Percentiles rank a stretch among this genome's conserved stretches.
Evolutionary conservation across 2,329 filamentous ascomycete genomes (phyloP).

Genomic region (Xylariaceae sp.): DNA sequence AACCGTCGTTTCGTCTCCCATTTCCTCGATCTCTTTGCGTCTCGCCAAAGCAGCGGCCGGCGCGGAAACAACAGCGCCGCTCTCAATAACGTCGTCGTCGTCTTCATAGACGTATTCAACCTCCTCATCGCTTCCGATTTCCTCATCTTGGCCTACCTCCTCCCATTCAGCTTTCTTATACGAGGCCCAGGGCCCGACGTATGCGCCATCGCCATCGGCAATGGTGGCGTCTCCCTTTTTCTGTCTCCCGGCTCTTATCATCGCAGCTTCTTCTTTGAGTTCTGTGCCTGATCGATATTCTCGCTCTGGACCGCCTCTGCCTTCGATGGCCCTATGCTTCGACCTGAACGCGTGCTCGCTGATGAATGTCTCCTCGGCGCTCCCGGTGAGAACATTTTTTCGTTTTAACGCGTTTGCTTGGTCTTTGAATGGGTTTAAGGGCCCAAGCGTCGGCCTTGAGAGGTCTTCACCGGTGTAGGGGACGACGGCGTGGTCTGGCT

Average conservation of each 20-base stretch:
- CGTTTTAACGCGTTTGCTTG: conserved; percentile 60
- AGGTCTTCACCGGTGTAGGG: conserved; percentile 70
- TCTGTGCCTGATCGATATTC: conserved; percentile 52
- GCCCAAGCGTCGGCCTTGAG: conserved; percentile 61
- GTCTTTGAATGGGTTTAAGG: conserved; percentile 70
- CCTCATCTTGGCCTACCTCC: conserved; percentile 67
- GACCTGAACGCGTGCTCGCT: conserved; percentile 87
- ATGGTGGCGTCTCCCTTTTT: conserved; percentile 78
- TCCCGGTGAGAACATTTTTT: conserved; percentile 80
- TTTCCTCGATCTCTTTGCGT: conserved; percentile 55
- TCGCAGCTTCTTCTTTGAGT: conserved; percentile 67
- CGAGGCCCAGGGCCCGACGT: conserved; percentile 91
- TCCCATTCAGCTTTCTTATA: conserved; percentile 72
- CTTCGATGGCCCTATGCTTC: conserved; percentile 79
- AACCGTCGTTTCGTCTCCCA: conserved; percentile 72
- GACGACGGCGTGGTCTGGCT: conserved; percentile 57
- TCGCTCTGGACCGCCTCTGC: conserved; percentile 54
- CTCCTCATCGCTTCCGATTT: conserved; percentile 74
- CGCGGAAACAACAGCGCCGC: conserved; percentile 57
- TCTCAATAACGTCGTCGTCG: conserved; percentile 60
- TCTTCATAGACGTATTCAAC: conserved; percentile 75
- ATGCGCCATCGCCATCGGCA: conserved; percentile 81
- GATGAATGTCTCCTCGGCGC: conserved; percentile 80
- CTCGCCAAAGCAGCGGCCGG: conserved; percentile 51
- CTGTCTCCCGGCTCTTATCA: conserved; percentile 70